These are phyloP conservation scores for Acanthamoeba triangularis DNA, from an alignment of 208 protist species.

Conservation along the genomic window DNA sequence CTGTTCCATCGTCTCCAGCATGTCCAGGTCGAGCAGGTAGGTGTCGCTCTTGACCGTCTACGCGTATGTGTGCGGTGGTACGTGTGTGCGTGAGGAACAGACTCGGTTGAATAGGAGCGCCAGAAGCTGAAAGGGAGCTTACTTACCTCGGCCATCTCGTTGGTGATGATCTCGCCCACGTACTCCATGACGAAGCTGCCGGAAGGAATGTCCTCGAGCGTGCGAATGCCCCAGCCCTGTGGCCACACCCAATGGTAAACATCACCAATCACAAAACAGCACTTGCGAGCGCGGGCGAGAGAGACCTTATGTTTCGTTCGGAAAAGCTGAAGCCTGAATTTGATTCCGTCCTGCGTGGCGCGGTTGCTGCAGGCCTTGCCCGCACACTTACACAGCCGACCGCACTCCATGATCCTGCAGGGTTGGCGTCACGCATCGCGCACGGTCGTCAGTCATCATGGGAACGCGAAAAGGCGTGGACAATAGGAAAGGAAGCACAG, in stretches of 20 bases:
- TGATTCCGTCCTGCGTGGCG: neutral
- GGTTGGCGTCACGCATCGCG: neutral
- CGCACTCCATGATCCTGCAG: slow-evolving; percentile 29
- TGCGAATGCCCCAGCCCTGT: slow-evolving; percentile 43
- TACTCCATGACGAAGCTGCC: slow-evolving; percentile 57
- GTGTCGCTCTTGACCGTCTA: neutral
- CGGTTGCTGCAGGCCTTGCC: neutral
- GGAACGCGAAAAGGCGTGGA: too few species aligned
- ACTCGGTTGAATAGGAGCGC: too few species aligned
- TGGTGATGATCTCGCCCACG: slow-evolving; percentile 30
- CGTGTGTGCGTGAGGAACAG: too few species aligned
- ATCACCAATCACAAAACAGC: neutral
- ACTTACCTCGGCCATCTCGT: neutral
- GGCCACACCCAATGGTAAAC: neutral
- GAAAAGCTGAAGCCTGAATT: neutral
- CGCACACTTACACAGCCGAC: neutral
- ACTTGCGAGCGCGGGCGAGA: neutral
- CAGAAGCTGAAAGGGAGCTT: neutral
- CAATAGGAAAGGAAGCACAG: neutral
- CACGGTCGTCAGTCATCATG: neutral
- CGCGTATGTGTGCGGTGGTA: too few species aligned
- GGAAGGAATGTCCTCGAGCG: slow-evolving; percentile 20
- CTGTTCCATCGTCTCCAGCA: neutral
- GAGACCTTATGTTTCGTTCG: neutral
- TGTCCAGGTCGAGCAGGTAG: slow-evolving; percentile 22